Percentiles rank a stretch among this genome's conserved stretches.
These are phyloP conservation scores for Cytospora piceicola DNA, from an alignment of 2,329 filamentous ascomycete species.

Conservation along the genomic window DNA sequence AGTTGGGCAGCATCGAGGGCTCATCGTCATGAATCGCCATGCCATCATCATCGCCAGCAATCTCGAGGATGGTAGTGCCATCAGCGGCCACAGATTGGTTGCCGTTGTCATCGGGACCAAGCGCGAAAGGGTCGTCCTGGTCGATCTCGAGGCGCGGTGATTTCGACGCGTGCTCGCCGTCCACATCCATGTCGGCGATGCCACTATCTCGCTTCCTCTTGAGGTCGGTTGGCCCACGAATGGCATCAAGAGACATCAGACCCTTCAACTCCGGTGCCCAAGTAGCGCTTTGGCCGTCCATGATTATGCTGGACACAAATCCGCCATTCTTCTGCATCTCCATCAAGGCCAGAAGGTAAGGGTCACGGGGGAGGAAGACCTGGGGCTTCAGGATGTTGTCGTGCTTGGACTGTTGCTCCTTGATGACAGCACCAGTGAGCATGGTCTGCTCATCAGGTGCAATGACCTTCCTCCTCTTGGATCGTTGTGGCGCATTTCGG, in stretches of 20 bases:
- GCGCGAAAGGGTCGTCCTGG: constrained; percentile 60
- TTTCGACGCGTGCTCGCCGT: constrained; percentile 67
- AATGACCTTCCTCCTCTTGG: constrained; percentile 77
- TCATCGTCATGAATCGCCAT: constrained; percentile 51
- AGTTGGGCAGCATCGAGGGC: constrained; percentile 58
- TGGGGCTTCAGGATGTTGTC: constrained; percentile 83
- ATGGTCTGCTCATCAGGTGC: constrained; percentile 81
- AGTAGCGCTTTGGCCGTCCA: constrained; percentile 73
- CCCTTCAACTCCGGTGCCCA: constrained; percentile 94
- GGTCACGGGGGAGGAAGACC: constrained; percentile 84
- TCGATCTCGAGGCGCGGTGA: constrained; percentile 71
- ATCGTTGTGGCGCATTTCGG: constrained; percentile 71
- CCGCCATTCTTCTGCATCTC: constrained; percentile 90
- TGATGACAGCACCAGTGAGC: constrained; percentile 76
- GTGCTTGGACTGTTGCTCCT: constrained; percentile 82
- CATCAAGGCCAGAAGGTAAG: constrained; percentile 82
- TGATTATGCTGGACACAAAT: constrained; percentile 86
- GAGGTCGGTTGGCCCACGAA: constrained; percentile 75
- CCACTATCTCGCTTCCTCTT: constrained; percentile 95
- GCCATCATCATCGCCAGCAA: constrained; percentile 63
- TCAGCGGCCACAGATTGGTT: constrained; percentile 60
- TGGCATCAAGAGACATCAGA: constrained; percentile 84
- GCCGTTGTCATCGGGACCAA: constrained; percentile 55
- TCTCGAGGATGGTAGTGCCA: constrained; percentile 66
- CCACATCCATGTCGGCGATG: constrained; percentile 74